Percentiles rank a stretch among this genome's conserved stretches.
Conservation (phyloP, 768 basidiomycete genomes). For the Suillus subalutaceus region DNA sequence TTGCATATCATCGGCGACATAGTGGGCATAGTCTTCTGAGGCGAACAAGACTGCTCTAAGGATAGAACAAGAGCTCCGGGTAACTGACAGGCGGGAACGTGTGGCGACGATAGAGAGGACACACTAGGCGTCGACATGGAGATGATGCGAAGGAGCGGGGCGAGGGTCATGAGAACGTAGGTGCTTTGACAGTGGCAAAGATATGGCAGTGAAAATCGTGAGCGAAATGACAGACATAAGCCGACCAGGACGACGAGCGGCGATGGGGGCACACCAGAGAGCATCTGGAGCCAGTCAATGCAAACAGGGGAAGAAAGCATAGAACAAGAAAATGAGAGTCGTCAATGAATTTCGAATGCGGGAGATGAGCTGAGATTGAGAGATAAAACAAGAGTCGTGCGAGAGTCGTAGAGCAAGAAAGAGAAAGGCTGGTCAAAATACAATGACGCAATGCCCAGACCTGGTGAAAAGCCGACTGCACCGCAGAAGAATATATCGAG, state of each 20-base stretch:
- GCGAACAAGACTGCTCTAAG: not conserved
- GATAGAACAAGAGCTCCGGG: constrained; percentile 1
- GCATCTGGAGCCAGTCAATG: not conserved
- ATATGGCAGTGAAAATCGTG: not conserved
- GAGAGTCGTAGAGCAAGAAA: not conserved
- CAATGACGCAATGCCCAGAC: not conserved
- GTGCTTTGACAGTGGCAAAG: not conserved
- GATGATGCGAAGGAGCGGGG: not conserved
- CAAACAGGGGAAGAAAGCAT: not conserved
- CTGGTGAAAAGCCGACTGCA: not conserved
- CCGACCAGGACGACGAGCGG: not conserved
- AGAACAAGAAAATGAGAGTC: not conserved
- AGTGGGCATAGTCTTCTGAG: constrained; percentile 6
- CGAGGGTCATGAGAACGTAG: not conserved
- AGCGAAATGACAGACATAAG: not conserved
- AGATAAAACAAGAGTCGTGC: not conserved
- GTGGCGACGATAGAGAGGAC: not conserved
- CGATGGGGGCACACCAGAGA: not conserved
- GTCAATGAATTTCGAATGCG: not conserved
- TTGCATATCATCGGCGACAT: not conserved
- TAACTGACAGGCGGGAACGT: constrained; percentile 1
- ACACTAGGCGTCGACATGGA: constrained; percentile 2
- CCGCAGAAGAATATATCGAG: not conserved
- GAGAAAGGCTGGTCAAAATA: not conserved
- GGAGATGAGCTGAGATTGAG: not conserved